phyloP scores from a whole-genome alignment of 371 early-diverging fungal species.

The Synchytrium microbalum region DNA sequence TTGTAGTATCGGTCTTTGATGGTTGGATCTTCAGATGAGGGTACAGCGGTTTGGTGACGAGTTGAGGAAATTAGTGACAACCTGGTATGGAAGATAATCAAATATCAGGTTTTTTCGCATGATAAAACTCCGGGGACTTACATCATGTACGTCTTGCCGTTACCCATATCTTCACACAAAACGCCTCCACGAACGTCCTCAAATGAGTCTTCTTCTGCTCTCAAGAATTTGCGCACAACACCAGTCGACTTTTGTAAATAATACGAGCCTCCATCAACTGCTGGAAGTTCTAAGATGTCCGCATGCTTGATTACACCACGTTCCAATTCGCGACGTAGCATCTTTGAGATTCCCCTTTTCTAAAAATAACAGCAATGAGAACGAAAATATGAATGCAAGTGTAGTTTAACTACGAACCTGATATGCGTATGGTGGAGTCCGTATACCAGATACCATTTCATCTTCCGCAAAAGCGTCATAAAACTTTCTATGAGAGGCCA shows the following conservation, averaged over 20 bases:
- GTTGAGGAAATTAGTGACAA: not conserved
- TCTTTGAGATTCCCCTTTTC: not conserved
- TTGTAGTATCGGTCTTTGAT: not conserved
- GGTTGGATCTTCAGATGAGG: not conserved
- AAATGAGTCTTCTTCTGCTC: not conserved
- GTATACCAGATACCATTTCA: not conserved
- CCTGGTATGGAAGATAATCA: not conserved
- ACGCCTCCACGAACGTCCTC: slow-evolving; percentile 49
- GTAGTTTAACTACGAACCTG: no score
- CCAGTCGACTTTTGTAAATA: not conserved
- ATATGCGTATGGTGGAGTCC: not conserved
- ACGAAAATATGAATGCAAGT: no score
- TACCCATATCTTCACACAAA: slow-evolving; percentile 75
- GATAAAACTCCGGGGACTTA: not conserved
- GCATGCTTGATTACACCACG: not conserved
- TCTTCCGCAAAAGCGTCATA: not conserved
- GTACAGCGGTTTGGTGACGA: not conserved
- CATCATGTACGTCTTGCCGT: slow-evolving; percentile 51
- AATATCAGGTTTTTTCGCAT: no score
- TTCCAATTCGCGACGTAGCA: not conserved
- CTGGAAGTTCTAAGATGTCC: not conserved
- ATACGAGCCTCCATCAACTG: not conserved
- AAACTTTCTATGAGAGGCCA: not conserved
- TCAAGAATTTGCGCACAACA: not conserved
- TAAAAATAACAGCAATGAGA: not conserved